Evolutionary conservation across 179 eudicot species (phyloP).

Genomic region (Dionaea muscipula): DNA sequence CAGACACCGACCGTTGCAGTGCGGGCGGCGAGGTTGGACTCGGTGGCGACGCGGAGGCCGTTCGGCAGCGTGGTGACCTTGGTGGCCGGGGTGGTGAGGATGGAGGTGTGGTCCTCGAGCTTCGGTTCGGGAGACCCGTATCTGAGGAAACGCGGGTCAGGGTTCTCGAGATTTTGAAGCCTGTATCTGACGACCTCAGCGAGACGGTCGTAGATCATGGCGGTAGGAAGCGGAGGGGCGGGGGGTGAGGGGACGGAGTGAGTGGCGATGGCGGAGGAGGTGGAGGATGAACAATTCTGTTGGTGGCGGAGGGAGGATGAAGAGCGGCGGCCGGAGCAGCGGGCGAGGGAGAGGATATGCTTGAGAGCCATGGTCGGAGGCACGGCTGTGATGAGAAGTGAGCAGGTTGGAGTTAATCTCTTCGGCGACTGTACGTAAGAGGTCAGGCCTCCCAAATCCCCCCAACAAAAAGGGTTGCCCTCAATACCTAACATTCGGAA

Average conservation of each 20-base stretch:
- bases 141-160: conserved; percentile 38
- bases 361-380: conserved; percentile 14
- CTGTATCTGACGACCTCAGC: conserved; percentile 44
- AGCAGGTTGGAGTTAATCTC: no score
- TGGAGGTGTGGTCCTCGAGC: conserved; percentile 25
- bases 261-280: conserved; percentile 24
- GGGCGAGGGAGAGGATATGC: conserved; percentile 21
- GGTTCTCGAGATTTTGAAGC: conserved; percentile 26
- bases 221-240: conserved; percentile 34
- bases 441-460: no score
- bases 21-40: conserved; percentile 24
- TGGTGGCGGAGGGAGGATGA: conserved; percentile 6
- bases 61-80: conserved; percentile 30
- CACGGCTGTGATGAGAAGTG: no score
- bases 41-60: conserved; percentile 44
- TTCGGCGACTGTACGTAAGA: no score
- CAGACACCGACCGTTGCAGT: conserved; percentile 51
- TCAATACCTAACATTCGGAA: no score
- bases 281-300: conserved; percentile 10
- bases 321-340: conserved; percentile 10
- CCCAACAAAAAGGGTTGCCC: no score
- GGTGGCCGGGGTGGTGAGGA: conserved; percentile 32
- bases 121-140: conserved; percentile 51
- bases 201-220: conserved; percentile 53
- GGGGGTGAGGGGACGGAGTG: conserved; percentile 11